phyloP scores from a whole-genome alignment of 306 rosid genomes.

The Fagus sylvatica region DNA sequence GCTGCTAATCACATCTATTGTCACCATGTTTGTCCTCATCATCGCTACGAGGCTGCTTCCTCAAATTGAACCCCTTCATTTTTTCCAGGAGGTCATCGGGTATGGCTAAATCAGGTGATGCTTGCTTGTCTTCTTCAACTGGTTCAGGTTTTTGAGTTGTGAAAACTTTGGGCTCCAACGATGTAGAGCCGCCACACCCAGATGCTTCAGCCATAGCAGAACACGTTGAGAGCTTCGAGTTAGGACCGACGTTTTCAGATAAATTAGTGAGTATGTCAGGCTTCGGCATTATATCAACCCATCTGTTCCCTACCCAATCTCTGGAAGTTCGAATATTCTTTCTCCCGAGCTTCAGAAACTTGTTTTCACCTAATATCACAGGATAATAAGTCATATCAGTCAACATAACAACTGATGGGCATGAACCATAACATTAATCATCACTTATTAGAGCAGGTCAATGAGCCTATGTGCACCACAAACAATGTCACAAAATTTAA shows the following conservation, averaged over 20 bases:
- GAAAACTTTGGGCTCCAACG: constrained; percentile 24
- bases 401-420: constrained; percentile 10
- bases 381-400: constrained; percentile 31
- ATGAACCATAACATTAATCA: constrained; percentile 16
- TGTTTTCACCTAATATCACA: constrained; percentile 59
- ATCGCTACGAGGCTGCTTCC: constrained; percentile 36
- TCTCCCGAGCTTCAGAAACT: constrained; percentile 40
- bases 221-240: constrained; percentile 24
- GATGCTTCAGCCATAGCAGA: constrained; percentile 30
- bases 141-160: constrained; percentile 31
- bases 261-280: constrained; percentile 49
- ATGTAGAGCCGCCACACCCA: constrained; percentile 26
- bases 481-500: constrained; percentile 5
- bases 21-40: constrained; percentile 31
- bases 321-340: constrained; percentile 55
- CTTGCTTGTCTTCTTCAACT: constrained; percentile 37
- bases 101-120: constrained; percentile 29
- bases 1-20: constrained; percentile 36
- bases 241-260: constrained; percentile 34
- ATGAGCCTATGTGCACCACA: constrained; percentile 12
- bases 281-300: constrained; percentile 57
- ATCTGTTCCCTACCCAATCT: constrained; percentile 64
- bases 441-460: constrained; percentile 15
- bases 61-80: constrained; percentile 21
- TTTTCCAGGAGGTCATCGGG: constrained; percentile 30